Evolutionary conservation across 2,329 filamentous ascomycete genomes (phyloP), one percentile per base, ranked within the genome.

Genomic region (Pseudocercospora musae): DNA sequence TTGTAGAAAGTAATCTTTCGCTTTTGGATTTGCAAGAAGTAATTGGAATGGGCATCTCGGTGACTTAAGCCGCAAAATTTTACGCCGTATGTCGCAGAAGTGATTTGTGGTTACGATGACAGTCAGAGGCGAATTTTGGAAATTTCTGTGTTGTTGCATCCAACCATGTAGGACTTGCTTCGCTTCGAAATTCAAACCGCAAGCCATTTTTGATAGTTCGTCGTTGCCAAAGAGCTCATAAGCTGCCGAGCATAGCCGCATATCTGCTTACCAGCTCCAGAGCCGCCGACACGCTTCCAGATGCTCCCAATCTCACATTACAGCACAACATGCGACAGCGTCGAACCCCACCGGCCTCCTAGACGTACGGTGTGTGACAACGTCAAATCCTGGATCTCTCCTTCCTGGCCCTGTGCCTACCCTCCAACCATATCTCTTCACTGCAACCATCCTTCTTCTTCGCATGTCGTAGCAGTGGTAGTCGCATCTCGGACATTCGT

Each of bases 401-500:
- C 55, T 70, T 11, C 59, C 62, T 5, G 71, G 67, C 4, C 71
- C 70, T 9, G 63, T 27, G 0, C 71, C 71, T n/a, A 72, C 15
- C 33, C 67, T 69, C 56, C 62, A 66, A 1, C 75, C 76, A 20
- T 64, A 67, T 48, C 61, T 58, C 60, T 67, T 66, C 5, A 68
- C 64, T 29, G 66, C 60, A 48, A 71, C 68, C 61, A 72, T 65
- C 18, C 69, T 48, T 54, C 66, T 54, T 57, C 61, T 62, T 25
- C 69, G 67, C 64, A 68, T 68, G 49, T 70, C 68, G 18, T 70
- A 67, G 37, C 63, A 57, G 20, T 68, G 58, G 58, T 69, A 69
- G 31, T 72, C 68, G 63, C 73, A 75, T 21, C 60, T 44, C 23
- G 72, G 72, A 64, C 73, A 75, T 31, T 63, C 61, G 31, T 59